Base-by-base conservation (phyloP, 305 asterid genomes). In the Striga hermonthica region DNA sequence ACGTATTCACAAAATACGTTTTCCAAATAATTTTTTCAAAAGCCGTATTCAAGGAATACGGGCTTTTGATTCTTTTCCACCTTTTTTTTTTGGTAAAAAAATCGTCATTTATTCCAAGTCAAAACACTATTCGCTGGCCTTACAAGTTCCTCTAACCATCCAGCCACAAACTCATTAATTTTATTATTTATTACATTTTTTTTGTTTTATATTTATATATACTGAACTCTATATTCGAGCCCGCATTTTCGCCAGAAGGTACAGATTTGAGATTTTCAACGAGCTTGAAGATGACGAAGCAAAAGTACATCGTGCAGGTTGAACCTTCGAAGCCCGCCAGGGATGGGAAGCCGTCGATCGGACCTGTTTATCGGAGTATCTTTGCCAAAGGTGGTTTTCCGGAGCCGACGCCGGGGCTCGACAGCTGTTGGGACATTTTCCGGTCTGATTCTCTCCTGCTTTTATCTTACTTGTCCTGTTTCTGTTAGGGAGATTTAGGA, bases 381-480 rank as follows among this genome's bases (percentile, higher is more conserved):
- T 89, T 80, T 60, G 97, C 98, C 1, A 85, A 87, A 78, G 91
- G 85, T 58, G 95, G 95, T 11, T 87, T 91, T 78, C 98, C 98
- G 44, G 76, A 76, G 28, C 92, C 95, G 62, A 84, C 80, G 72
- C 79, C 81, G 22, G 98, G 97, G 9, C 77, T 89, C 12, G 91
- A 91, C 54, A 39, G 88, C 74, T 91, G 98, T 36, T 91, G 98
- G 98, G 98, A 91, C 65, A 85, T 91, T 76, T 91, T 91, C 79
- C 95, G 97, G 98, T 91, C 62, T 61, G 81, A 59, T 70, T 78
- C 59, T 10, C 10, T 65, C 64, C 47, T 22, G 4, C 5, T 4
- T 28, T 39, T 43, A 0, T 16, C 6, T n/a, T 39, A 11, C 64
- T 57, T 4, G 3, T 38, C 8, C 2, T 50, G 16, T 31, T 35